Evolutionary conservation across 176 grass and related monocot genomes (phyloP).

Genomic region (Triticum urartu): DNA sequence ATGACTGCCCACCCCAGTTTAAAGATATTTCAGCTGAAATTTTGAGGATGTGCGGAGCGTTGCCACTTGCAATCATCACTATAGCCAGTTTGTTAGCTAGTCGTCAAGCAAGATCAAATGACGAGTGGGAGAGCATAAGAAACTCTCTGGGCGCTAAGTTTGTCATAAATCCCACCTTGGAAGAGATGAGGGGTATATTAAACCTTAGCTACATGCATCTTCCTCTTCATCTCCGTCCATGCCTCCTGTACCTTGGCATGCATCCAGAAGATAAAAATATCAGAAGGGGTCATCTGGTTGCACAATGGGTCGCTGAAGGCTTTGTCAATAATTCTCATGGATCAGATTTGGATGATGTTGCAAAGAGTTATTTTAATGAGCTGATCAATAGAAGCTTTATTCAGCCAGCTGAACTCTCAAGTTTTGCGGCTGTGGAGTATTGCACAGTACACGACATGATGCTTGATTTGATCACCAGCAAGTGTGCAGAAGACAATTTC

Average conservation of each 20-base stretch:
- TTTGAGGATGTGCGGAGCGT: neutral
- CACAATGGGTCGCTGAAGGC: neutral
- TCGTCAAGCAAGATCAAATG: neutral
- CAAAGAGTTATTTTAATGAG: neutral
- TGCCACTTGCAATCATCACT: neutral
- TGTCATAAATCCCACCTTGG: neutral
- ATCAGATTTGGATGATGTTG: neutral
- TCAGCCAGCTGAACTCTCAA: neutral
- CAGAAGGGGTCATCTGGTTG: neutral
- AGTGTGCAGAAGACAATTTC: neutral
- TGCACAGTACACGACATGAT: neutral
- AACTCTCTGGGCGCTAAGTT: neutral
- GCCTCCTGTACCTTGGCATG: neutral
- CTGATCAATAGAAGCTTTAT: neutral
- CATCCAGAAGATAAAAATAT: neutral
- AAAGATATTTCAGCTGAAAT: neutral
- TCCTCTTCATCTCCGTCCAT: neutral
- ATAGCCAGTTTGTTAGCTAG: neutral
- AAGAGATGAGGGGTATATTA: neutral
- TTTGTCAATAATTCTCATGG: neutral
- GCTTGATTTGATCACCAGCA: neutral
- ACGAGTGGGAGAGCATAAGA: neutral
- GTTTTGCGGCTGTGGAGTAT: neutral
- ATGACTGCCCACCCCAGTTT: neutral
- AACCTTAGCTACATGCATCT: neutral